Base-by-base conservation (phyloP, 139 green algal species). In the Desmodesmus armatus region DNA sequence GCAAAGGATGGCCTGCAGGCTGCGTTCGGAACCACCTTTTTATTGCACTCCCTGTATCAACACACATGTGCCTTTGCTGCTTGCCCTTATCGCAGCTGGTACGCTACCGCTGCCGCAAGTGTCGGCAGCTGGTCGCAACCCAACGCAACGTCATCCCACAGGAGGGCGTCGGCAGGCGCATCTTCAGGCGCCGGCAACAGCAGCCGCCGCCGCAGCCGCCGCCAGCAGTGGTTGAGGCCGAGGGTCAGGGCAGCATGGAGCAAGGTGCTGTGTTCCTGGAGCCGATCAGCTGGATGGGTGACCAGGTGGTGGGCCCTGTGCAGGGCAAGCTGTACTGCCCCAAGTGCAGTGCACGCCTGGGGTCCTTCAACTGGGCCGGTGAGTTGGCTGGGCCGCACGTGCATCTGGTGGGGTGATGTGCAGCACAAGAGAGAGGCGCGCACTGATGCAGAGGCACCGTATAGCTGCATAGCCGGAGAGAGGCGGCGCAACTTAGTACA, bases 301-400 rank as follows among this genome's bases (percentile, higher is more conserved):
- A 66, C n/a, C 58, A 84, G 4, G 67, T 95, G 5, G 83, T 89
- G 40, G 93, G 93, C 1, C 80, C 83, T 17, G 84, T 93, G 15
- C 85, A 94, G 70, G 96, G 96, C 21, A 98, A 98, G 89, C 86
- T 98, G 43, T 96, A 97, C 90, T 98, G 95, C 90, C 93, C 93
- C 5, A 84, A 82, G 19, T 97, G 94, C 86, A 79, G 79, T 23
- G 84, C 87, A 7, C 83, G 93, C 1, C 89, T 98, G 73, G 95
- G 95, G 1, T 95, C 92, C 0, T 98, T 96, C 87, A 96, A 97
- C 87, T 98, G 95, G 95, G 89, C 94, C 70, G 94, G 95, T 94
- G 47, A n/a, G 89, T 2, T 17, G 19, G n/a, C 33, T 21, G 9
- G n/a, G 11, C 13, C 25, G 27, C 63, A 21, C 27, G 27, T 41